phyloP scores from a whole-genome alignment of 2,329 filamentous ascomycete species.

The Fusarium guadeloupense region DNA sequence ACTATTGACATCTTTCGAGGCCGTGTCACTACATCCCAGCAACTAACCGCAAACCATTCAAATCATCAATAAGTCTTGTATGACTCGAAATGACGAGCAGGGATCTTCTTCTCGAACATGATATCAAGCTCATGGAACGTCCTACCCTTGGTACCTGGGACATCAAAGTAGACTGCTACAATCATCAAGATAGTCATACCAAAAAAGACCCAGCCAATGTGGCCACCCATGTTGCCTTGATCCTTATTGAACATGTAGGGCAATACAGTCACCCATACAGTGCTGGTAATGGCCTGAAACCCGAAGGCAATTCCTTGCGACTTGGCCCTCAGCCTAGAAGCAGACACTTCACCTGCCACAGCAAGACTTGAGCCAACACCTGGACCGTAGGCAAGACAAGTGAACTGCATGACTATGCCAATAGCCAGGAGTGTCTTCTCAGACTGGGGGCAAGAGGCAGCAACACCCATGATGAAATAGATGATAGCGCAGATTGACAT shows the following conservation, averaged over 20 bases:
- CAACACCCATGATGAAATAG: too few species aligned
- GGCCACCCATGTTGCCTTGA: slow-evolving; percentile 6
- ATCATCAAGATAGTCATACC: background rate
- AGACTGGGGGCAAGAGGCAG: too few species aligned
- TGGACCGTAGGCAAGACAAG: slow-evolving; percentile 37
- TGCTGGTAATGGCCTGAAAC: background rate
- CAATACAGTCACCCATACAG: slow-evolving; percentile 5
- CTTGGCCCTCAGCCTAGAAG: slow-evolving; percentile 6
- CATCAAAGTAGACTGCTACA: background rate
- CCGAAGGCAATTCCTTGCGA: background rate
- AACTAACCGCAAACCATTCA: too few species aligned
- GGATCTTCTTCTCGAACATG: background rate
- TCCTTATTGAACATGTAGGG: slow-evolving; percentile 22
- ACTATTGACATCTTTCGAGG: too few species aligned
- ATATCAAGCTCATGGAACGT: slow-evolving; percentile 1
- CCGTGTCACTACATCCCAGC: too few species aligned
- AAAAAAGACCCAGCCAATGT: slow-evolving; percentile 15
- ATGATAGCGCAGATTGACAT: too few species aligned
- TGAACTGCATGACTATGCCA: slow-evolving; percentile 48
- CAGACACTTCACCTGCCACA: slow-evolving; percentile 10
- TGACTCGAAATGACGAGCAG: background rate
- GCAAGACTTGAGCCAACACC: too few species aligned
- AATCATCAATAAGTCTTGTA: too few species aligned
- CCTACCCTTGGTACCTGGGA: slow-evolving; percentile 6
- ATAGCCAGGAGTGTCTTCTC: too few species aligned